A percentile compares a stretch with the other conserved stretches of the same genome.
phyloP scores from a whole-genome alignment of 805 yeast genomes.

The Saccharomycopsis fibuligera region DNA sequence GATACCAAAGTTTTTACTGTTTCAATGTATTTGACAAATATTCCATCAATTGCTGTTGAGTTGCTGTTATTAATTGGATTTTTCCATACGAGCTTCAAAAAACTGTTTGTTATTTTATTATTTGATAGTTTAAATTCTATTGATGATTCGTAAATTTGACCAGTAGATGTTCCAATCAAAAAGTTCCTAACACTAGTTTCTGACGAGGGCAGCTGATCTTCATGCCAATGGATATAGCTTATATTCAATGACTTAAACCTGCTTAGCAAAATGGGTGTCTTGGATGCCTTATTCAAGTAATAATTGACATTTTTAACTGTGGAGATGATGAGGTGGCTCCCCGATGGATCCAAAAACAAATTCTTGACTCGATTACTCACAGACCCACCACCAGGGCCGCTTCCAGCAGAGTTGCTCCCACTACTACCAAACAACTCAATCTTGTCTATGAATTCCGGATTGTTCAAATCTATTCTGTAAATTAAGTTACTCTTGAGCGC shows the following conservation, averaged over 20 bases:
- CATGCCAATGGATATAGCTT: slow-evolving; percentile 34
- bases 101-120: slow-evolving; percentile 35
- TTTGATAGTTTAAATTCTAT: slow-evolving; percentile 41
- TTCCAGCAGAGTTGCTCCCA: slow-evolving; percentile 4
- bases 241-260: slow-evolving; percentile 43
- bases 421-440: slow-evolving; percentile 25
- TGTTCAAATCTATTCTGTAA: slow-evolving; percentile 59
- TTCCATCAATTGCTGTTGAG: slow-evolving; percentile 26
- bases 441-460: slow-evolving; percentile 52
- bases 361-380: slow-evolving; percentile 26
- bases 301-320: slow-evolving; percentile 41
- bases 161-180: slow-evolving; percentile 43
- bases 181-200: slow-evolving; percentile 38
- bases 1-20: slow-evolving; percentile 18
- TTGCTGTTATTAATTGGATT: slow-evolving; percentile 22
- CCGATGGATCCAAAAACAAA: slow-evolving; percentile 45
- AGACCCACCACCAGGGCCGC: slow-evolving; percentile 21
- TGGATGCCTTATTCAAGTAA: slow-evolving; percentile 38
- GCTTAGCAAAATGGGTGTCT: slow-evolving; percentile 36
- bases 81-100: slow-evolving; percentile 37
- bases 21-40: slow-evolving; percentile 20
- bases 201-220: slow-evolving; percentile 27
- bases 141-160: slow-evolving; percentile 41
- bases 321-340: slow-evolving; percentile 45
- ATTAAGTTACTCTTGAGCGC: slow-evolving; percentile 47